Evolutionary conservation across 2,329 filamentous ascomycete genomes (phyloP), one percentile per base, ranked within the genome.

Genomic region (Colletotrichum cuscutae): DNA sequence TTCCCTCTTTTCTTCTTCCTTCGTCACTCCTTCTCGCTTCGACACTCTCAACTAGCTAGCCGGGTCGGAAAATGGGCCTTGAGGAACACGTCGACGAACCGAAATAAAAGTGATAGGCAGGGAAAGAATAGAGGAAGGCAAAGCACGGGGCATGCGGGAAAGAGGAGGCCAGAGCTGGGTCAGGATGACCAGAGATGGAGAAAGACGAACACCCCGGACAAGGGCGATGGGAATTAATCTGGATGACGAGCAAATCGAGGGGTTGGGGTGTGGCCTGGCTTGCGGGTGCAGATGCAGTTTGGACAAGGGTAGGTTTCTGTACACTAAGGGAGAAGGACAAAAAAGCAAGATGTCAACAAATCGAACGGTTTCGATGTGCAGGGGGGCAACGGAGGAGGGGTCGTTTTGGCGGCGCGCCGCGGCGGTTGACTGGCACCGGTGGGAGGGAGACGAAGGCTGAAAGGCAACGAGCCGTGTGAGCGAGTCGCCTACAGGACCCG

Each of bases 121-220:
- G 61, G 58, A 49, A 49, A 49, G 42, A 22, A 49, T 49, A 46
- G 30, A 35, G 26, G 37, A 62, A 65, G 37, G 46, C 49, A 62
- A 72, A 72, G 71, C 68, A 73, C 68, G 46, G 71, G 49, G 62
- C 71, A 71, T 68, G 71, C 61, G 71, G 62, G 57, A 72, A 53
- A 67, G 68, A 72, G 58, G 62, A 68, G 60, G 60, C 71, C 66
- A 70, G 56, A 32, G 32, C 63, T 67, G 65, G 57, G 64, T 67
- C 28, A 59, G 57, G 24, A 49, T 42, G 57, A 19, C 12, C 49
- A 52, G 57, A 42, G 65, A 73, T 73, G 68, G 71, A 65, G 61
- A 72, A 72, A 54, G 37, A 3, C 37, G 37, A 42, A 7, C 26
- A 37, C 68, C 68, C 28, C 28, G 53, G 52, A 65, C 63, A 11